phyloP scores from a whole-genome alignment of 495 filamentous ascomycete species.

The Talaromyces liani region DNA sequence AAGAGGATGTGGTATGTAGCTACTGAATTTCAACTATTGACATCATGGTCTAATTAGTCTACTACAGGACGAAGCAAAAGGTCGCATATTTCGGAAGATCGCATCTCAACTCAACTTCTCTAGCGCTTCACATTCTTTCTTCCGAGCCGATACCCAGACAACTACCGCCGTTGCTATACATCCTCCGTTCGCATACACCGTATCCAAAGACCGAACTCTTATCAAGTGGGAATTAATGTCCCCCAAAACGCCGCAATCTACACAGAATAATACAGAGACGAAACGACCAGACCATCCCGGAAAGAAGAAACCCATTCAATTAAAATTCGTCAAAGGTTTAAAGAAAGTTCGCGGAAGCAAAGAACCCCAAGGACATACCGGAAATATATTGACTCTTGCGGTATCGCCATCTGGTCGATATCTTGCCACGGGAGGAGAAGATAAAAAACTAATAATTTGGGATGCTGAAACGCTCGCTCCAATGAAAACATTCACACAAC shows the following conservation, averaged over 20 bases:
- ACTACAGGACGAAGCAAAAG: slow-evolving; percentile 73
- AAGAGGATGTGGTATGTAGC: slow-evolving; percentile 70
- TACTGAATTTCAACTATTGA: neutral
- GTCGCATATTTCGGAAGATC: slow-evolving; percentile 73
- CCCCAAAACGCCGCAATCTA: slow-evolving; percentile 24
- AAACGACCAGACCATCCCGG: slow-evolving; percentile 55
- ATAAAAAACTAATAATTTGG: slow-evolving; percentile 80
- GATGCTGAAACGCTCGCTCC: slow-evolving; percentile 69
- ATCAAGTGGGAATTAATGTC: slow-evolving; percentile 76
- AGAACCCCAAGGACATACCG: slow-evolving; percentile 66
- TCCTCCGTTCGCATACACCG: slow-evolving; percentile 74
- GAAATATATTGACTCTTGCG: slow-evolving; percentile 70
- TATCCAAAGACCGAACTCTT: slow-evolving; percentile 74
- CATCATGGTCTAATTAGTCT: slow-evolving; percentile 6
- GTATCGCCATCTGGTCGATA: slow-evolving; percentile 84
- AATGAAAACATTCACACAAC: slow-evolving; percentile 78
- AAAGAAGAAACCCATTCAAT: slow-evolving; percentile 61
- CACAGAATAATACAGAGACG: slow-evolving; percentile 35
- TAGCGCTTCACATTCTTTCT: slow-evolving; percentile 56
- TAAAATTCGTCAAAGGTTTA: slow-evolving; percentile 59
- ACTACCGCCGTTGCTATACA: slow-evolving; percentile 74
- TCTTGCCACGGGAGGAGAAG: slow-evolving; percentile 80
- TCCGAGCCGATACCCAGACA: slow-evolving; percentile 66
- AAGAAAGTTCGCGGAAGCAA: slow-evolving; percentile 52
- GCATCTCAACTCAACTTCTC: slow-evolving; percentile 60